Base-by-base conservation (phyloP, 257 asterid species). In the Solanum corneliomulleri region DNA sequence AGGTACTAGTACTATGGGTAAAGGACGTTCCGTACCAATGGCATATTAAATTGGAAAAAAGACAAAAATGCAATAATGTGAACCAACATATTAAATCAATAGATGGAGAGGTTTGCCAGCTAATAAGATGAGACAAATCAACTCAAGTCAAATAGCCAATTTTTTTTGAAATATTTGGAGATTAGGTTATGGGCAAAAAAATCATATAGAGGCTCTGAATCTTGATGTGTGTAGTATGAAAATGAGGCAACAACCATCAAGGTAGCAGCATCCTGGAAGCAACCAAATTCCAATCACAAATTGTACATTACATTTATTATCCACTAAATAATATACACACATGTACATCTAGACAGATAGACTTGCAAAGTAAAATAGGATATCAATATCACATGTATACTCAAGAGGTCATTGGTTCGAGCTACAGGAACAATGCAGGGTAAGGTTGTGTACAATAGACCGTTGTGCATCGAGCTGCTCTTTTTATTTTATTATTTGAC, bases 181-280 rank as follows among this genome's bases (percentile, higher is more conserved):
- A 31, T 71, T 21, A 76, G 78, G 83, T 86, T 52, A 58, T 75
- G 85, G 88, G 85, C 64, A 37, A 35, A 11, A 58, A 56, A 25
- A n/a, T 81, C 85, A 39, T 45, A 58, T 25, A 25, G 25, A 76
- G 85, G 64, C 85, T 86, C 71, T 76, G 88, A 86, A 86, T 86
- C 85, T 86, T 41, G 69, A 58, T 18, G 69, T 86, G 45, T 41
- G 85, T 42, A 23, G 88, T 15, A 76, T 25, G 58, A 75, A 56
- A 18, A 16, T 25, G 88, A 47, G 77, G 88, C 88, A 75, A n/a
- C 35, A 60, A 60, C 88, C 45, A 60, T 41, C 76, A 80, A 80
- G 68, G 27, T 29, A 27, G 64, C 84, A 47, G 45, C 85, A 81
- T 47, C 85, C 45, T 27, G 69, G 85, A 81, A 81, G 69, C 29